Conservation (phyloP, 106 monocot species). For the Amphibolis antarctica region DNA sequence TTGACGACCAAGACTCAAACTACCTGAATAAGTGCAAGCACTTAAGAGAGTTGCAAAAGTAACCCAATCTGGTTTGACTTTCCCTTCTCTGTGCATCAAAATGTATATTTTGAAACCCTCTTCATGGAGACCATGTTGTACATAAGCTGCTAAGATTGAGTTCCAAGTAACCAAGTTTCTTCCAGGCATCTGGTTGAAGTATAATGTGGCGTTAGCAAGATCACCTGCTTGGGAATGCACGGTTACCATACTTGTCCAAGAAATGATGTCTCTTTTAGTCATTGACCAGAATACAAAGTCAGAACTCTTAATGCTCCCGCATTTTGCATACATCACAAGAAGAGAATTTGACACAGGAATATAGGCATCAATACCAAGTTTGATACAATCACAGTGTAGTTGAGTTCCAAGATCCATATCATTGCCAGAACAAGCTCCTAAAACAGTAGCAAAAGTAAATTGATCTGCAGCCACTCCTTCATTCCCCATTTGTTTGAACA, state of each 20-base stretch:
- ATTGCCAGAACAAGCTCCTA: conserved; percentile 47
- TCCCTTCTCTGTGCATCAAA: conserved; percentile 44
- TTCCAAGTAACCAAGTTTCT: conserved; percentile 88
- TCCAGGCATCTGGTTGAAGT: conserved; percentile 45
- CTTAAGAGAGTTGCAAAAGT: conserved; percentile 57
- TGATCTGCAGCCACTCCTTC: conserved; percentile 32
- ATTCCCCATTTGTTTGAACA: conserved; percentile 70
- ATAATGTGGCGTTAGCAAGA: conserved; percentile 33
- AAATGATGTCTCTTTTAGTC: conserved; percentile 55
- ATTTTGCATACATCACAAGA: conserved; percentile 61
- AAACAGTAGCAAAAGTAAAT: conserved; percentile 47
- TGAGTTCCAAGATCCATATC: conserved; percentile 43
- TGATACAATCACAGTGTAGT: conserved; percentile 47
- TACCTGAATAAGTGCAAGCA: conserved; percentile 57
- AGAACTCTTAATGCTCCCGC: conserved; percentile 38
- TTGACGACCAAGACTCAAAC: conserved; percentile 50
- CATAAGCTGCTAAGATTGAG: conserved; percentile 53
- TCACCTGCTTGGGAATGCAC: conserved; percentile 62
- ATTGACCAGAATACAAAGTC: conserved; percentile 53
- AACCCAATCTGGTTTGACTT: conserved; percentile 67
- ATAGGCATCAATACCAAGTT: conserved; percentile 33
- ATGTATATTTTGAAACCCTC: conserved; percentile 55
- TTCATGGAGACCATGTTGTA: conserved; percentile 52
- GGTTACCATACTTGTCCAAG: conserved; percentile 89
- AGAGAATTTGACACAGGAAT: conserved; percentile 76